Evolutionary conservation across 441 rosid genomes (phyloP), one percentile per base, ranked within the genome.

Genomic region (Sinapis alba): DNA sequence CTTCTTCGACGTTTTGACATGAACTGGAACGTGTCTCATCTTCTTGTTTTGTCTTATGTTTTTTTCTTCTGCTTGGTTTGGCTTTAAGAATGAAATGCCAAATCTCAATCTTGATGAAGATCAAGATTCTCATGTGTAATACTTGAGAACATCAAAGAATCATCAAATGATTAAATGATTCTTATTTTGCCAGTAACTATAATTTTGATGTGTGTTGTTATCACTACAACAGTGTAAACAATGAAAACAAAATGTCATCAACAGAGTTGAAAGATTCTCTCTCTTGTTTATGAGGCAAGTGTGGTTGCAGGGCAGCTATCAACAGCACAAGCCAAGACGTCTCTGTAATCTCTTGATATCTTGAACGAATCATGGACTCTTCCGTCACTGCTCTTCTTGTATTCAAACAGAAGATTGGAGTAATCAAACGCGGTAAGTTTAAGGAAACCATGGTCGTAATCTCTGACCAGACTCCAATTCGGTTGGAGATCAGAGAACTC

Each of bases 311-410:
- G 85, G 70, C 98, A 91, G 74, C 91, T 84, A 80, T 86, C 98
- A 26, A 76, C 73, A 0, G 86, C 77, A 77, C 96, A 91, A 64
- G 93, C 94, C 78, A 91, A 74, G 61, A 90, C 81, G 81, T 94
- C 97, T 67, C 84, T 86, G 66, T 90, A 91, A 66, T 90, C 92
- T 73, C 91, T 71, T 51, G 89, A 87, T 62, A 94, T 86, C 9
- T 53, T 82, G 85, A 94, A 90, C 0, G 91, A 86, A 68, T 94
- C 98, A 1, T 90, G 84, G 9, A 90, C 95, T 71, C 81, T 78
- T 12, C 98, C 97, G 21, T 91, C 85, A 0, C 93, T 83, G 82
- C 97, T 91, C 82, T 87, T 91, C 90, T 86, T 90, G 81, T 91
- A 94, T 71, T 94, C 97, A 2, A 94, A 85, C 77, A 89, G 61